Evolutionary conservation across 2,329 filamentous ascomycete genomes (phyloP).

Genomic region (Penicillium sp.): DNA sequence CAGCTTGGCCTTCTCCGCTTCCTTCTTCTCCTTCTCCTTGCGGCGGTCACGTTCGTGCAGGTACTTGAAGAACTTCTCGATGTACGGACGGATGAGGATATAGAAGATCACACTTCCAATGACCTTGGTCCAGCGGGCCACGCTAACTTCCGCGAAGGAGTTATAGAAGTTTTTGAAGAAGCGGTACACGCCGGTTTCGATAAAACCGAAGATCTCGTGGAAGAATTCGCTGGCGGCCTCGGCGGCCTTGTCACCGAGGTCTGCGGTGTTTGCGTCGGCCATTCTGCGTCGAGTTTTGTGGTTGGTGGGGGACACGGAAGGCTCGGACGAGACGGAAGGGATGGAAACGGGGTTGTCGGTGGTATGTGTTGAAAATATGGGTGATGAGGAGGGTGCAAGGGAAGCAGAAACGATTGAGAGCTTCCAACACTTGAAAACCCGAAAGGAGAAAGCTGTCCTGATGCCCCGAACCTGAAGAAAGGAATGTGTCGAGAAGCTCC

Average conservation of each 20-base stretch:
- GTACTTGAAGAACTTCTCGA: conserved; percentile 65
- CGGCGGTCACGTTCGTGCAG: conserved; percentile 42
- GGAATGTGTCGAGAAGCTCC: not conserved
- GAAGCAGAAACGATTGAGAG: not conserved
- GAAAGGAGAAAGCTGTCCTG: not conserved
- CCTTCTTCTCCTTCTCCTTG: conserved; percentile 56
- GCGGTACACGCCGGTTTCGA: conserved; percentile 27
- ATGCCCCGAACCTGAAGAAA: not conserved
- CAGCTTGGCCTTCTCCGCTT: conserved; percentile 51
- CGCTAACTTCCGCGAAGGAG: conserved; percentile 45
- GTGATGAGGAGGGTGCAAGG: not conserved
- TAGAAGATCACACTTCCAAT: conserved; percentile 71
- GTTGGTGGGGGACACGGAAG: conserved; percentile 2
- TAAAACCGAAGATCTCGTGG: conserved; percentile 26
- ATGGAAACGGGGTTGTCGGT: not conserved
- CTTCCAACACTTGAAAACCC: not conserved
- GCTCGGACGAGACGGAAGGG: not conserved
- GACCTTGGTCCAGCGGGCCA: conserved; percentile 61
- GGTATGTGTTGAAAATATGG: not conserved
- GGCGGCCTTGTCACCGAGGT: conserved; percentile 24
- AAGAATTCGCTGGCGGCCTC: conserved; percentile 33
- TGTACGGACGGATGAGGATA: conserved; percentile 69
- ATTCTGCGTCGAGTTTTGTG: conserved; percentile 16
- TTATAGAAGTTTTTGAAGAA: conserved; percentile 42
- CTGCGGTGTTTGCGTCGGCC: conserved; percentile 14